phyloP scores from a whole-genome alignment of 352 stramenopile genomes.

The Phytophthora fragariae region DNA sequence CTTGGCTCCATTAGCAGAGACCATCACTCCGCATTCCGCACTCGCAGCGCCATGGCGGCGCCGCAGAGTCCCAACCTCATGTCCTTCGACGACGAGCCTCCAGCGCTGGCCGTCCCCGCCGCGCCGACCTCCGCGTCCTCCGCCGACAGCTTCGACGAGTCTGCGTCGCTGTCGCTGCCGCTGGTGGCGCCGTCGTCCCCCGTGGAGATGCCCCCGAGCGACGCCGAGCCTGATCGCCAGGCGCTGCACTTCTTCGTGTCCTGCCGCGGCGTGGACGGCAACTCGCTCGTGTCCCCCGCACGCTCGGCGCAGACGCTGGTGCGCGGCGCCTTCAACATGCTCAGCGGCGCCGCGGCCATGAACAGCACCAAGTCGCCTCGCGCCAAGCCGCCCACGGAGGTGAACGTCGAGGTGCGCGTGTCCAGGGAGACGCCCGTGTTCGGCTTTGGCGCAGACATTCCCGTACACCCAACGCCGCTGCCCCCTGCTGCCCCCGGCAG shows the following conservation, averaged over 20 bases:
- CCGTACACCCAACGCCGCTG: background rate
- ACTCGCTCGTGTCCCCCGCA: conserved; percentile 50
- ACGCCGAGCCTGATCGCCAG: conserved; percentile 16
- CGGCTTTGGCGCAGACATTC: conserved; percentile 24
- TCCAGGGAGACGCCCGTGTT: conserved; percentile 57
- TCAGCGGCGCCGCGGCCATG: conserved; percentile 47
- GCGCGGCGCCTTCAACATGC: conserved; percentile 77
- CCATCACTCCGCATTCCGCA: conserved; percentile 10
- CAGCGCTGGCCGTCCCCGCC: conserved; percentile 7
- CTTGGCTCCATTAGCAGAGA: too few relatives aligned
- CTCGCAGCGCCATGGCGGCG: conserved; percentile 16
- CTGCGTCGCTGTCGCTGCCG: background rate
- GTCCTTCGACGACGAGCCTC: conserved; percentile 51
- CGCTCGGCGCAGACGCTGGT: conserved; percentile 79
- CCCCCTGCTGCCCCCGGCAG: background rate
- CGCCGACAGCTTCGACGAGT: conserved; percentile 12
- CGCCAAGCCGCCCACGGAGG: conserved; percentile 61
- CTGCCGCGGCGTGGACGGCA: conserved; percentile 68
- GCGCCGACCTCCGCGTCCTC: conserved; percentile 3
- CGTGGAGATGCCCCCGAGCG: conserved; percentile 3
- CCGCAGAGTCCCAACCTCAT: conserved; percentile 55
- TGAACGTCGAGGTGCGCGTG: conserved; percentile 76
- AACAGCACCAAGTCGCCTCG: conserved; percentile 53
- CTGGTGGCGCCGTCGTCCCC: conserved; percentile 2
- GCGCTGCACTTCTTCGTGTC: conserved; percentile 78